Base-by-base conservation (phyloP, 176 grass and related monocot species). In the Hordeum vulgare region DNA sequence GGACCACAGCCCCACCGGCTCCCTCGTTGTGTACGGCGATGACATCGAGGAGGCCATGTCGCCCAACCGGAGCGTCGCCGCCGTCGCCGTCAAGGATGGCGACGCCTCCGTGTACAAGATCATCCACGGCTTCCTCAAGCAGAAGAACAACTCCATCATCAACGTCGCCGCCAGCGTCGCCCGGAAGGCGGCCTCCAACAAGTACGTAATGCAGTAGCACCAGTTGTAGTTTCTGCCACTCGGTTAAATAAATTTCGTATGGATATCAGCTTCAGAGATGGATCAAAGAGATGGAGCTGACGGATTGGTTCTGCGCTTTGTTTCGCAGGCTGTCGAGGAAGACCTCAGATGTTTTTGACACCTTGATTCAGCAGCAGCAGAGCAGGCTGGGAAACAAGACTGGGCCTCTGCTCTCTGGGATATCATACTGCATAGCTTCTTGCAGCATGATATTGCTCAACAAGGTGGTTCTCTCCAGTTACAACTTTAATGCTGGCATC, bases 381-480 rank as follows among this genome's bases (percentile, higher is more conserved):
- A 87, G 78, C 84, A 87, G 57, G 83, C 72, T 21, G 79, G 91
- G 70, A 20, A 89, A 78, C 9, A 92, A 80, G 60, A 63, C 87
- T 10, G 90, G 85, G 18, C 69, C 94, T 59, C 65, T 97, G 61
- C 66, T 94, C 35, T 90, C 94, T 2, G 92, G 92, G 10, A 80
- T 92, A 25, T 89, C 80, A 61, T 97, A 94, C 81, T 97, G 94
- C 45, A 77, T 92, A 23, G 86, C 92, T 47, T 94, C 94, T 49
- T 97, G 94, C 85, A 90, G 92, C 83, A 97, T 97, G 94, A 94
- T 97, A 89, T 83, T 97, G 83, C 90, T 97, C 61, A 97, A 97
- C 78, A 97, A 97, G 54, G 89, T 92, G 23, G 92, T 90, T 83
- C 92, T 97, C 65, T 97, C 94, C 59, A 35, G 85, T 74, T 97